A percentile compares a stretch with the other conserved stretches of the same genome.
phyloP scores from a whole-genome alignment of 169 alveolate species.

The Miamiensis avidus region DNA sequence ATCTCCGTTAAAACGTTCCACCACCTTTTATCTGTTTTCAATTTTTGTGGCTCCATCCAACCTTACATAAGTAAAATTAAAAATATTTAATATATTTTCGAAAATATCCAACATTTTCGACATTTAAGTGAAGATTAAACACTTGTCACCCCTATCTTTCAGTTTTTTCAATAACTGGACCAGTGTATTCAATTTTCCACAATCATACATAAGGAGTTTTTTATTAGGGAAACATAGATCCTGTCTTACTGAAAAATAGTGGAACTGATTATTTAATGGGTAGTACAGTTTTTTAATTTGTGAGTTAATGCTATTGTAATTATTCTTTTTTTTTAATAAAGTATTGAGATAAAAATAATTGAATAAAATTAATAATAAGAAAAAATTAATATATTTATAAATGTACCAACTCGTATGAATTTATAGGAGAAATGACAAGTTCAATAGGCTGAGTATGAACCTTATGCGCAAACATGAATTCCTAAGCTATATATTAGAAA shows the following conservation, averaged over 20 bases:
- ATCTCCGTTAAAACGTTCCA: constrained; percentile 94
- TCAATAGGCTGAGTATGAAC: neutral
- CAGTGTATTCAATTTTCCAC: constrained; percentile 93
- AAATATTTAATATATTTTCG: constrained; percentile 93
- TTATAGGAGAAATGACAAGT: constrained; percentile 7
- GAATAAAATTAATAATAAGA: neutral
- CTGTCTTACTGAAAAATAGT: constrained; percentile 20
- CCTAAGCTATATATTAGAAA: neutral
- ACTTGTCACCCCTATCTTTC: constrained; percentile 92
- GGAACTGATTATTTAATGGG: constrained; percentile 6
- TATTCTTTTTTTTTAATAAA: neutral
- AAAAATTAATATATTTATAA: neutral
- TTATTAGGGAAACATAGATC: constrained; percentile 80
- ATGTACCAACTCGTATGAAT: constrained; percentile 18
- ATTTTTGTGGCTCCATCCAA: constrained; percentile 98
- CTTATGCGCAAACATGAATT: neutral
- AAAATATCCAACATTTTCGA: constrained; percentile 97
- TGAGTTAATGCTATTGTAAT: neutral
- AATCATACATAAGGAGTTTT: constrained; percentile 88
- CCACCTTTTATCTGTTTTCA: constrained; percentile 95
- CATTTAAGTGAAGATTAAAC: constrained; percentile 96
- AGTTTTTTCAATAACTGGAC: constrained; percentile 86
- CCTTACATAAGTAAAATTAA: constrained; percentile 96
- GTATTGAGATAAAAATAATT: neutral
- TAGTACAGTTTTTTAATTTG: neutral